Percentiles rank a stretch among this genome's conserved stretches.
phyloP scores from a whole-genome alignment of 106 monocot genomes.

The Acorus gramineus region DNA sequence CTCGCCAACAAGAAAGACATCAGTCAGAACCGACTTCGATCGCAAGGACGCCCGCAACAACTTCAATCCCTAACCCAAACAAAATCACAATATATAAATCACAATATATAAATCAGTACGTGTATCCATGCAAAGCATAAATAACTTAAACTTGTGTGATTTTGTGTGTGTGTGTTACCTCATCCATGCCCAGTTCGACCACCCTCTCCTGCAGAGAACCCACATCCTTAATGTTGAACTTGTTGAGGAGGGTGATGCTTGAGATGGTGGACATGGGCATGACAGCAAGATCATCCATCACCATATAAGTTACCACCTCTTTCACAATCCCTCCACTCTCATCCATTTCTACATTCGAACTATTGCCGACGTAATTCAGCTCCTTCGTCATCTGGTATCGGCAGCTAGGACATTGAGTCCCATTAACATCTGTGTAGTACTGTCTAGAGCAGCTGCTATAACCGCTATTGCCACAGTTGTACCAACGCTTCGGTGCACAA shows the following conservation, averaged over 20 bases:
- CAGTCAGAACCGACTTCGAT: constrained; percentile 12
- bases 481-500: no score
- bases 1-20: constrained; percentile 1
- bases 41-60: constrained; percentile 10
- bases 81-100: no score
- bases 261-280: constrained; percentile 16
- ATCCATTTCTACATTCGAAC: neutral
- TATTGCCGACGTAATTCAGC: no score
- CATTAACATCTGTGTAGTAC: no score
- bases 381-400: neutral
- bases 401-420: no score
- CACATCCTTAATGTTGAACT: constrained; percentile 14
- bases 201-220: constrained; percentile 18
- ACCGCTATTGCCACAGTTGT: no score
- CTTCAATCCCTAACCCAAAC: constrained; percentile 6
- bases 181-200: constrained; percentile 20
- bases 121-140: no score
- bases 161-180: constrained; percentile 6
- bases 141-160: no score
- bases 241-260: constrained; percentile 16
- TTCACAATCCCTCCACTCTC: constrained; percentile 13
- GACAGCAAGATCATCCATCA: constrained; percentile 28
- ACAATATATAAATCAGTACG: no score
- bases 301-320: constrained; percentile 12
- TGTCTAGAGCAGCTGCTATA: no score